Conservation (phyloP, 2,329 filamentous ascomycete genomes). For the Exophiala sp. region DNA sequence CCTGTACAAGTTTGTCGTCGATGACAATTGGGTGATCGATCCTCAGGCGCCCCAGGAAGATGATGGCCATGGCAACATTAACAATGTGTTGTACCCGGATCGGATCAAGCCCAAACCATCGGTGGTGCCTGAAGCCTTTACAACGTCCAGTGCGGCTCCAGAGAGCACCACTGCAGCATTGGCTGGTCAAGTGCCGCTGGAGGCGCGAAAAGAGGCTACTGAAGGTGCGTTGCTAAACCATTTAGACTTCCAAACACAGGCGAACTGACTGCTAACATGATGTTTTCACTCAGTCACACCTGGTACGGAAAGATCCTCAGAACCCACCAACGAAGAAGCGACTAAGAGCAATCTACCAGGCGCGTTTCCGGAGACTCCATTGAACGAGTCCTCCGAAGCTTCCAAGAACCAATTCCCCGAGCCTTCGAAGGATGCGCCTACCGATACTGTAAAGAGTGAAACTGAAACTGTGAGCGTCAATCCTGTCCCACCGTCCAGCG, state of each 20-base stretch:
- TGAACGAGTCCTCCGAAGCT: slow-evolving; percentile 6
- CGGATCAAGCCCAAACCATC: slow-evolving; percentile 49
- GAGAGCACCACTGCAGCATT: slow-evolving; percentile 62
- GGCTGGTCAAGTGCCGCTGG: slow-evolving; percentile 35
- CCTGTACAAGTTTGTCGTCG: slow-evolving; percentile 97
- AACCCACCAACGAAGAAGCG: slow-evolving; percentile 40
- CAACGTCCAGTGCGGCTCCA: slow-evolving; percentile 60
- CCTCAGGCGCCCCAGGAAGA: slow-evolving; percentile 72
- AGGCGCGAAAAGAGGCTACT: slow-evolving; percentile 27
- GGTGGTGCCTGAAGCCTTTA: slow-evolving; percentile 21
- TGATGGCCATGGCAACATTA: slow-evolving; percentile 77
- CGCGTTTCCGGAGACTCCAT: slow-evolving; percentile 66
- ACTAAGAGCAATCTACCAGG: slow-evolving; percentile 49
- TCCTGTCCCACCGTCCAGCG: slow-evolving; percentile 54
- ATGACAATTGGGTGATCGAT: slow-evolving; percentile 84
- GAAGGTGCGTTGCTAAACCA: slow-evolving; percentile 27
- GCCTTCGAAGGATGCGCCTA: slow-evolving; percentile 49
- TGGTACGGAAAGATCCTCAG: slow-evolving; percentile 2
- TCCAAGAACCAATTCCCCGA: slow-evolving; percentile 55
- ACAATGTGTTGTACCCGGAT: slow-evolving; percentile 80
- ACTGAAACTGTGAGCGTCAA: slow-evolving; percentile 40
- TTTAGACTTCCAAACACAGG: slow-evolving; percentile 48
- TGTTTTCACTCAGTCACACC: slow-evolving; percentile 7
- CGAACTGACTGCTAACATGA: slow-evolving; percentile 60
- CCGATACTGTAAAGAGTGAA: slow-evolving; percentile 9